phyloP scores from a whole-genome alignment of 352 stramenopile species.

The Pythium biforme region DNA sequence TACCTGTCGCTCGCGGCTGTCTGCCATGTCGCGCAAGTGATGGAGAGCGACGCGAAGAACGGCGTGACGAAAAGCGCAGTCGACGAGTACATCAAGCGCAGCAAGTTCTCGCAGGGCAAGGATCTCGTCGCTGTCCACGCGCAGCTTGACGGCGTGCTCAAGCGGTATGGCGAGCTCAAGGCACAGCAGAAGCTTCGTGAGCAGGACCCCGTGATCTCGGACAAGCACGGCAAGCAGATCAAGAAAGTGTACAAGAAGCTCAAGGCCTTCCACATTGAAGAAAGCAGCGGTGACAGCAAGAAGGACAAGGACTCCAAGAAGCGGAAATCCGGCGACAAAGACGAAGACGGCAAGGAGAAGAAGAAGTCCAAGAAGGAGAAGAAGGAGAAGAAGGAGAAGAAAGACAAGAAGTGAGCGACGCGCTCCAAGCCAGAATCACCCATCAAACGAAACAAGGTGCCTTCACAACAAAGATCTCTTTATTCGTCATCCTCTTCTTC shows the following conservation, averaged over 20 bases:
- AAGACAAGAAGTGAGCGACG: constrained; percentile 6
- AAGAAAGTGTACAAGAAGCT: constrained; percentile 88
- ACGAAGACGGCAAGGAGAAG: constrained; percentile 37
- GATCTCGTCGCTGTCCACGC: constrained; percentile 35
- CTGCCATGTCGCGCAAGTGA: constrained; percentile 52
- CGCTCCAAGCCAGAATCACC: neutral
- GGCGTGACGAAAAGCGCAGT: constrained; percentile 39
- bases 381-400: constrained; percentile 45
- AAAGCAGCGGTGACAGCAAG: constrained; percentile 37
- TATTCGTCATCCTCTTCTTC: constrained; percentile 39
- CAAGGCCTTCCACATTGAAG: constrained; percentile 77
- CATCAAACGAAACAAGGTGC: neutral
- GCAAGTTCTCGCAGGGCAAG: constrained; percentile 67
- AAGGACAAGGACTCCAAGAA: constrained; percentile 71
- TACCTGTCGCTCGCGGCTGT: constrained; percentile 70
- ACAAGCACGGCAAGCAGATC: constrained; percentile 57
- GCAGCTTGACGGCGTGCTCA: constrained; percentile 38
- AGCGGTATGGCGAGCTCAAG: constrained; percentile 37
- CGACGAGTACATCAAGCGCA: constrained; percentile 61
- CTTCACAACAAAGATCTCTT: constrained; percentile 3
- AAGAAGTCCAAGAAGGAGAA: constrained; percentile 70
- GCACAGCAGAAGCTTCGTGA: constrained; percentile 32
- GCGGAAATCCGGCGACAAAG: constrained; percentile 40
- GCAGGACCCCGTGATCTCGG: constrained; percentile 34
- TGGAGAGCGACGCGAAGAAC: constrained; percentile 31